Evolutionary conservation across 1,284 basidiomycete species (phyloP), one percentile per base, ranked within the genome.

Genomic region (Sporisorium scitamineum): DNA sequence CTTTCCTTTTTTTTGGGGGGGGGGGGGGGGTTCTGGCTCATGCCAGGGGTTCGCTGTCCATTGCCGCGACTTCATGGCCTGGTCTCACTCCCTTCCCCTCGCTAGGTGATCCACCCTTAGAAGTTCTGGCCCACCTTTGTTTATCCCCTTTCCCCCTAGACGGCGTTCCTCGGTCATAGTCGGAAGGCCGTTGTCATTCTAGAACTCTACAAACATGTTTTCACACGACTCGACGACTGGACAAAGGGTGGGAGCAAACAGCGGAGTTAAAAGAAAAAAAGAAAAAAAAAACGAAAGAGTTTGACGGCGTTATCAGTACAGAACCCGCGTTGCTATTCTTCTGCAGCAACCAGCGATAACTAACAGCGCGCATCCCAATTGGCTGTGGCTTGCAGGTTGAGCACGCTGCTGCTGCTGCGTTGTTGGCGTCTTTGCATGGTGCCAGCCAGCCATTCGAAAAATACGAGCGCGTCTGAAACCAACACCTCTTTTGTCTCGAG

Each of bases 41-140:
- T 53, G 58, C 39, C 58, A 60, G 58, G 58, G 58, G 58, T 52
- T 14, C n/a, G 34, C 48, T 31, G 22, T 34, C 27, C 29, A 31
- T 59, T 39, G 48, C 48, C 55, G 55, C 22, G 24, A 37, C 32
- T 5, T 48, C 18, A 11, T 32, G 22, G 55, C 44, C 55, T 57
- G 11, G 44, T 18, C 32, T 13, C 29, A 32, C 48, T 51, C 42
- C 6, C 42, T 20, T 22, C 39, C 24, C 11, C 55, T 32, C 48
- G 48, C 31, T 20, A 48, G 29, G 31, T 16, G 18, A 20, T 22
- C 29, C 48, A 32, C 20, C 3, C 5, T n/a, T 18, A 26, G 16
- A 31, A n/a, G 29, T 31, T 31, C 16, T 50, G 27, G 47, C 47
- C 45, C 27, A 18, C 26, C 47, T n/a, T n/a, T 39, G 37, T 37